Evolutionary conservation across 2,329 filamentous ascomycete genomes (phyloP), one percentile per base, ranked within the genome.

Genomic region (Coleophoma crateriformis): DNA sequence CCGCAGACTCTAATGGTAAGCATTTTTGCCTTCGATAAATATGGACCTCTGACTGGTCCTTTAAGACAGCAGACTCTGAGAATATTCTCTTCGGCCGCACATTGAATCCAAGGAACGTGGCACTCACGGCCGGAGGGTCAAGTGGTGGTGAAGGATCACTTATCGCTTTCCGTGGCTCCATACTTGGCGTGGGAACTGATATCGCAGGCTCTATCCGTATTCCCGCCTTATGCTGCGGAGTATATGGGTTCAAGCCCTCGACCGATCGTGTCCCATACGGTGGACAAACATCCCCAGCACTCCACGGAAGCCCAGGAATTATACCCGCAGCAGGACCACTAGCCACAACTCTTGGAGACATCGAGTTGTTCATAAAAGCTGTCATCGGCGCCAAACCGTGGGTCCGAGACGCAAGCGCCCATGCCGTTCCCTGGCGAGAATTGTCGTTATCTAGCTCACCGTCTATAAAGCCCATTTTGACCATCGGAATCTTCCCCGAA

Each of bases 111-210:
- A 63, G 72, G 15, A 82, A 82, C 49, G 68, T 75, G 8, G 67
- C 70, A n/a, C 67, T 79, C 19, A 81, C 78, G 0, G 75, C 78
- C 0, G 82, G 83, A 11, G 82, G 83, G 3, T 77, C 72, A 7
- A 78, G 77, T 0, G 83, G 83, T 14, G 83, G 83, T 11, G 82
- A 85, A 61, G 80, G 73, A 20, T 69, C 71, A 1, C 55, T 72
- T 1, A 34, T 72, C 1, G 68, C 66, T 2, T 61, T 72, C 37
- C 63, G 68, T 3, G 71, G 71, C 22, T 69, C 68, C 13, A 51
- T 68, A 1, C 34, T 73, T 4, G 68, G 70, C 0, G 54, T 73
- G 33, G 71, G 71, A 6, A 65, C 67, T 38, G 71, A 73, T 37
- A 69, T 72, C 22, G 70, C 66, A 1, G 69, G 70, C 8, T 71